Percentiles rank a stretch among this genome's conserved stretches.
Evolutionary conservation across 768 basidiomycete genomes (phyloP).

Genomic region (Daedalea quercina): DNA sequence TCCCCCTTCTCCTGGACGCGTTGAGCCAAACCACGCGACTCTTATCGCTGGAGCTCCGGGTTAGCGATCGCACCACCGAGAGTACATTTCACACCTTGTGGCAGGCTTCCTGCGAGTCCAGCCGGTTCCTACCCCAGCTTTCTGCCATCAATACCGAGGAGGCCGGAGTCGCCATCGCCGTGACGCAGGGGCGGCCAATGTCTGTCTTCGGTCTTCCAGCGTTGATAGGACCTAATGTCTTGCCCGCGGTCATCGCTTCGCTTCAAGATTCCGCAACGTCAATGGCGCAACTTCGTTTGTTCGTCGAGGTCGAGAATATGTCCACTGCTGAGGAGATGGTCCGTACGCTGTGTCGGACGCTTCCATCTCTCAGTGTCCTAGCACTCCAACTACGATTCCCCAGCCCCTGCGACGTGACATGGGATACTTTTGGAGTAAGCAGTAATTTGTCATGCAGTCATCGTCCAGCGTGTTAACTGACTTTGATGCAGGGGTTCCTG

Average conservation of each 20-base stretch:
- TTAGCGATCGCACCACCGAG: not conserved
- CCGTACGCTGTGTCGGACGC: not conserved
- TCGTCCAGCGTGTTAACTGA: not conserved
- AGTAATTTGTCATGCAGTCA: not conserved
- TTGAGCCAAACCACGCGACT: constrained; percentile 8
- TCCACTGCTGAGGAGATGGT: not conserved
- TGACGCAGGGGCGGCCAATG: constrained; percentile 8
- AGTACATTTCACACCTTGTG: not conserved
- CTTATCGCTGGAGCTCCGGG: constrained; percentile 10
- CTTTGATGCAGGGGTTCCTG: constrained; percentile 11
- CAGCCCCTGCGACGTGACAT: not conserved
- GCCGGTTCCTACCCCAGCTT: constrained; percentile 13
- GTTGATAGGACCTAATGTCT: not conserved
- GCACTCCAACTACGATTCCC: constrained; percentile 3
- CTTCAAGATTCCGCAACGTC: not conserved
- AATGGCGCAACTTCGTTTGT: constrained; percentile 4
- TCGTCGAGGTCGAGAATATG: constrained; percentile 2
- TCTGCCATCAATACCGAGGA: constrained; percentile 16
- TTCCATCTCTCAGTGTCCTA: not conserved
- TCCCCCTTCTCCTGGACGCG: constrained; percentile 4
- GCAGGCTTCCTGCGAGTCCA: constrained; percentile 1
- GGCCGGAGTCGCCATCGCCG: not conserved
- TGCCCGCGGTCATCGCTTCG: not conserved
- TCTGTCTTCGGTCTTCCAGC: constrained; percentile 4
- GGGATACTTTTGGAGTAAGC: constrained; percentile 2